Base-by-base conservation (phyloP, 805 yeast species). In the Candida alai region DNA sequence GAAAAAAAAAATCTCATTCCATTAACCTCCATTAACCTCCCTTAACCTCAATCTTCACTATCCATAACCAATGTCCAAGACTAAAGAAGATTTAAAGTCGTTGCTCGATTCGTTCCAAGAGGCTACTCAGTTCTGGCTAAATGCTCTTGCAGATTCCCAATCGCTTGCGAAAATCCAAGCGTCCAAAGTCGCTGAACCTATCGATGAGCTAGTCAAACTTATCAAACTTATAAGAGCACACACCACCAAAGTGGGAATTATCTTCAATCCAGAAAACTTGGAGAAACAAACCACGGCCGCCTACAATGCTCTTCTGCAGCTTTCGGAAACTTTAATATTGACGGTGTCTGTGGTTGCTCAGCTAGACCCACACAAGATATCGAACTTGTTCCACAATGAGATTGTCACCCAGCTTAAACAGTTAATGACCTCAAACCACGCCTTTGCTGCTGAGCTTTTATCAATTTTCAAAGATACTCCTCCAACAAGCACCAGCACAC, bases 231-330 rank as follows among this genome's bases (percentile, higher is more conserved):
- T 81, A 6, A 78, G 70, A 53, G 88, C 95, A 1, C 88, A 84
- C 51, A 68, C 81, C 2, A 86, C 95, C 2, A 85, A 85, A 52
- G 62, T 84, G 5, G 89, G 88, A 1, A 69, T 82, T 18, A 73
- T 81, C 0, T 82, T 78, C 61, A 77, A 76, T 46, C 79, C 84
- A 2, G 78, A 78, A 1, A 68, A 74, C 27, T 39, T 65, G 17
- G 33, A 34, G 16, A 51, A 50, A 14, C 49, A 57, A 0, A 63
- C 62, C 31, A 76, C 82, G 1, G 76, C 80, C 2, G 78, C 80
- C 1, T 62, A 54, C 40, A 60, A 56, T 9, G 74, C 79, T 17
- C 42, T 76, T 5, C 66, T 65, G 36, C 74, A 74, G 23, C 51
- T 69, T 4, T 60, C 73, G 0, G 64, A 68, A 31, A 55, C 70